phyloP scores from a whole-genome alignment of 73 alveolate genomes.

The Uronychia setigera region DNA sequence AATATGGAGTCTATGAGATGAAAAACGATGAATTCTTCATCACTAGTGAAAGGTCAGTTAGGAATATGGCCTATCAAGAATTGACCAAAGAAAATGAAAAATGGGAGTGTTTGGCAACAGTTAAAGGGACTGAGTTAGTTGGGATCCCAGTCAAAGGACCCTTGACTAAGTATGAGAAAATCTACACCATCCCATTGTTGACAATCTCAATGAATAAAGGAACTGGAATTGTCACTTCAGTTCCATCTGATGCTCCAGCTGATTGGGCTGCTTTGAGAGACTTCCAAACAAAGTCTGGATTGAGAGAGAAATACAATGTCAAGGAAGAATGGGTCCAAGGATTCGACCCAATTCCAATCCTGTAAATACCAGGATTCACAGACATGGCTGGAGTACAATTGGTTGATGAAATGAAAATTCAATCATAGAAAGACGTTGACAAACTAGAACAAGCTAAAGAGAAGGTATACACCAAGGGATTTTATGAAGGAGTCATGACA shows the following conservation, averaged over 20 bases:
- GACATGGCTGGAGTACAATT: slow-evolving; percentile 85
- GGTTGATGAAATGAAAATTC: slow-evolving; percentile 84
- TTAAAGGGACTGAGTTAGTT: slow-evolving; percentile 84
- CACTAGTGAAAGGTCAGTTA: slow-evolving; percentile 86
- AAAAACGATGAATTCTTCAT: slow-evolving; percentile 85
- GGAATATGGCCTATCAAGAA: slow-evolving; percentile 95
- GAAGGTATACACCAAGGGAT: slow-evolving; percentile 94
- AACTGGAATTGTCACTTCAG: slow-evolving; percentile 98
- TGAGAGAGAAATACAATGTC: slow-evolving; percentile 90
- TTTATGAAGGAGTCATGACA: slow-evolving; percentile 93
- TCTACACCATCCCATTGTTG: slow-evolving; percentile 96
- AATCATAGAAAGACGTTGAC: slow-evolving; percentile 86
- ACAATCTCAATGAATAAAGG: slow-evolving; percentile 98
- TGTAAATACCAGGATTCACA: slow-evolving; percentile 87
- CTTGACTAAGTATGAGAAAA: slow-evolving; percentile 77
- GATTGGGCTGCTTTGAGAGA: slow-evolving; percentile 95
- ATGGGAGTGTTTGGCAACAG: slow-evolving; percentile 52
- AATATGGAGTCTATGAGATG: slow-evolving; percentile 94
- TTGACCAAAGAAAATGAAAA: slow-evolving; percentile 75
- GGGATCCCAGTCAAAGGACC: slow-evolving; percentile 97
- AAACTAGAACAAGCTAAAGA: slow-evolving; percentile 93
- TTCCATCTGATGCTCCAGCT: slow-evolving; percentile 98
- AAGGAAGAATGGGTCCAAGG: slow-evolving; percentile 88
- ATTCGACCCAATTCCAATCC: slow-evolving; percentile 92
- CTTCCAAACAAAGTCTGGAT: slow-evolving; percentile 80